A percentile compares a stretch with the other conserved stretches of the same genome.
phyloP scores from a whole-genome alignment of 345 rosid species.

The Populus davidiana region DNA sequence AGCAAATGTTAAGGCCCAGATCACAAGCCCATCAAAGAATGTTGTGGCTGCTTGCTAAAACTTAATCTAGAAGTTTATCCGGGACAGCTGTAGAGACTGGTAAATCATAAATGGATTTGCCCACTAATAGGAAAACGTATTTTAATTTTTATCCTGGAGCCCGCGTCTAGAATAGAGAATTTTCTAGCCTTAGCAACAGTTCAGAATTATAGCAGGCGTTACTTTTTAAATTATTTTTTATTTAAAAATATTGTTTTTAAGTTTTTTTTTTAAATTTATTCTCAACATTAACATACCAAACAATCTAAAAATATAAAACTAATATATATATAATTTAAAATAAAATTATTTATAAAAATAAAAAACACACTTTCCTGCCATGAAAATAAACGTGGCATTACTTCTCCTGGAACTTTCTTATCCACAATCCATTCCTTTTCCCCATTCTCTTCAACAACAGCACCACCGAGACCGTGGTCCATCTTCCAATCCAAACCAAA shows the following conservation, averaged over 20 bases:
- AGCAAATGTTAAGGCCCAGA: neutral
- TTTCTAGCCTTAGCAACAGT: neutral
- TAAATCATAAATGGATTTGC: neutral
- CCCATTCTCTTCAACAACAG: constrained; percentile 38
- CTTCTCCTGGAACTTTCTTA: constrained; percentile 14
- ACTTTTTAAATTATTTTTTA: too few species aligned
- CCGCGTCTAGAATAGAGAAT: neutral
- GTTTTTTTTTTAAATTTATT: too few species aligned
- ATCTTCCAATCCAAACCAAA: constrained; percentile 29
- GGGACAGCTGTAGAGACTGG: neutral
- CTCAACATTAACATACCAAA: too few species aligned
- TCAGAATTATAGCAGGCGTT: too few species aligned
- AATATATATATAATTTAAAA: too few species aligned
- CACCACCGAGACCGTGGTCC: constrained; percentile 25
- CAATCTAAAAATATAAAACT: too few species aligned
- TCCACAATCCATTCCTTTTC: constrained; percentile 15
- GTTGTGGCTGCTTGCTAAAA: neutral
- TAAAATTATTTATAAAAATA: too few species aligned
- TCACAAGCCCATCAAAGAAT: neutral
- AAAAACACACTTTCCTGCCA: too few species aligned
- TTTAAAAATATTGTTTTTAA: too few species aligned
- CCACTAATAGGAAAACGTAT: neutral
- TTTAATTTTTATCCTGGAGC: neutral
- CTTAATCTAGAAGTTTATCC: neutral
- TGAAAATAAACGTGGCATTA: too few species aligned